Base-by-base conservation (phyloP, 2,329 filamentous ascomycete species). In the Pyrenochaeta sp. region DNA sequence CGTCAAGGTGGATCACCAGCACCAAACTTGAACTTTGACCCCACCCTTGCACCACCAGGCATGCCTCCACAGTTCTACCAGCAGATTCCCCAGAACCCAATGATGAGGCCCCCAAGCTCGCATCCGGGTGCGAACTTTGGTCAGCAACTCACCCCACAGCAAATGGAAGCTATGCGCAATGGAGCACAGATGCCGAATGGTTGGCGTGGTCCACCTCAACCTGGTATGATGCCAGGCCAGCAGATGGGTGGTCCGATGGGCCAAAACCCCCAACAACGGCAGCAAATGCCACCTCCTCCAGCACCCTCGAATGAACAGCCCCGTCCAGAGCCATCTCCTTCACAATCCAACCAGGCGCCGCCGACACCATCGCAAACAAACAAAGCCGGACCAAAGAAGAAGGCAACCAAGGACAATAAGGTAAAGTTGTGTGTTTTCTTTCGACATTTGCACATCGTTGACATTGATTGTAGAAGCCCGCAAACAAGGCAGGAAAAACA, bases 311-410 rank as follows among this genome's bases (percentile, higher is more conserved):
- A 62, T 43, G 68, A 72, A 36, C 69, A 72, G 36, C 63, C 68
- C 14, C 66, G 74, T 19, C 74, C 75, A 8, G 73, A 78, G 38
- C 76, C 76, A 36, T 78, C 76, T 44, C 77, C 77, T 13, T 71
- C 72, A 23, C 73, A 74, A 49, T 69, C 70, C 18, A 66, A 74
- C 31, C 57, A 61, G 35, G 87, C 86, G 23, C 89, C 89, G 1
- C 89, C 89, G 1, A 94, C 89, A 3, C 89, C 89, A 1, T 85
- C 83, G 37, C 87, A 90, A 65, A 70, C 77, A 2, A 86, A 85
- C 64, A 93, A 93, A 76, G 72, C 86, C 3, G 85, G 83, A 22
- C 87, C 88, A 1, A 91, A 90, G 54, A 93, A 93, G 81, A 89
- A 90, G 76, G 75, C 74, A 4, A 87, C 86, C 71, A 80, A 77